Conservation (phyloP, 345 rosid genomes). For the Populus euphratica region DNA sequence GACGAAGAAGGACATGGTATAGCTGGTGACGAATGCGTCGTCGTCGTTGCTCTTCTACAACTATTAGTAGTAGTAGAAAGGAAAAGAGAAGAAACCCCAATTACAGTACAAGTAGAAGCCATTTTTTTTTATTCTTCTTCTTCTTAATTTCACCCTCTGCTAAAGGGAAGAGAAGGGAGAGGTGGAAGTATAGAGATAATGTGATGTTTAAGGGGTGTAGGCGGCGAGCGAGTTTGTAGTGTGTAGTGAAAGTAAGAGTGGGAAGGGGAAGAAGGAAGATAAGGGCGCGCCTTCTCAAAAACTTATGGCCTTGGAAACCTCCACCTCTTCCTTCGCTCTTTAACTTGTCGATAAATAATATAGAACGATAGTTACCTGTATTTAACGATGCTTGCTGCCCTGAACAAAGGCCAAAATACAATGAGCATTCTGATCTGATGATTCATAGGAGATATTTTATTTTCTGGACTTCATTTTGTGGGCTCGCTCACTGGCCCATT, state of each 20-base stretch:
- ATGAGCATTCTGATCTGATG: too few relatives aligned
- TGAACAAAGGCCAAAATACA: too few relatives aligned
- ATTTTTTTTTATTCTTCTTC: not conserved
- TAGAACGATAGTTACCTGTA: too few relatives aligned
- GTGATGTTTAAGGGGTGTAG: not conserved
- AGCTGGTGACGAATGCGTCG: not conserved
- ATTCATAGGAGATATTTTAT: too few relatives aligned
- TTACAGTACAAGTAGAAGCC: constrained; percentile 19
- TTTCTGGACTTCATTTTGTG: too few relatives aligned
- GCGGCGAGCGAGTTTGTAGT: not conserved
- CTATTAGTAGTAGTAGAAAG: constrained; percentile 2
- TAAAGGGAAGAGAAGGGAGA: not conserved
- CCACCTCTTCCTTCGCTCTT: not conserved
- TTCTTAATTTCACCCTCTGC: not conserved
- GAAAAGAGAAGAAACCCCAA: constrained; percentile 28
- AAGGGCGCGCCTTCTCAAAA: not conserved
- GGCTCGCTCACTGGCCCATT: too few relatives aligned
- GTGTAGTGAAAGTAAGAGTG: too few relatives aligned
- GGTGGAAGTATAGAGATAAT: too few relatives aligned
- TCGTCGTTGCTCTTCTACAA: not conserved
- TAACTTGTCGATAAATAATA: too few relatives aligned
- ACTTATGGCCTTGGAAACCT: not conserved
- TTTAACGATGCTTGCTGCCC: too few relatives aligned
- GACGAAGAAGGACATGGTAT: not conserved
- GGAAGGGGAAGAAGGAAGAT: not conserved